These are phyloP conservation scores for Zygotorulaspora florentina DNA, from an alignment of 805 yeast genomes.

Conservation along the genomic window DNA sequence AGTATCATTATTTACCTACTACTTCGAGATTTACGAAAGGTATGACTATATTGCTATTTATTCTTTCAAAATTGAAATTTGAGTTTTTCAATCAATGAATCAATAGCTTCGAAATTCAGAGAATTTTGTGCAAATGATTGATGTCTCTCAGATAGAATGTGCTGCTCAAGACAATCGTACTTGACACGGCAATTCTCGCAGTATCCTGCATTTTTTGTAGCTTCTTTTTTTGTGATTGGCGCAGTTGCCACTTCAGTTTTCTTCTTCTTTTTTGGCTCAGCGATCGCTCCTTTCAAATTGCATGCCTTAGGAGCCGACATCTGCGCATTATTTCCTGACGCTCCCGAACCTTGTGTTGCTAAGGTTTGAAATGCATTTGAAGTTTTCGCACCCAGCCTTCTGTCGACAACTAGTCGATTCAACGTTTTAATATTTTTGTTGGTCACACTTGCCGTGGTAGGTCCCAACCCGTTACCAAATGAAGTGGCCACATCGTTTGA, in stretches of 20 bases:
- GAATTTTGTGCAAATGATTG: constrained; percentile 71
- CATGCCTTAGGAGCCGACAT: constrained; percentile 1
- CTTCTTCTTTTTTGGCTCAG: constrained; percentile 5
- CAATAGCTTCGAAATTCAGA: constrained; percentile 71
- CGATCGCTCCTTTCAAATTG: constrained; percentile 5
- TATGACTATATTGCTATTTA: neutral
- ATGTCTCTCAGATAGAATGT: constrained; percentile 65
- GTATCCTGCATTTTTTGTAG: constrained; percentile 56
- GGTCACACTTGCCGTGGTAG: constrained; percentile 33
- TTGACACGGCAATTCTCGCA: constrained; percentile 91
- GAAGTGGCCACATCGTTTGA: constrained; percentile 36
- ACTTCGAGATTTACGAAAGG: too few species aligned
- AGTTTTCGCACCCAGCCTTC: constrained; percentile 24
- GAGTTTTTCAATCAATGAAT: constrained; percentile 53
- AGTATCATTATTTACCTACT: too few species aligned
- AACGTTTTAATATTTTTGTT: constrained; percentile 30
- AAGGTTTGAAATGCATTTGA: constrained; percentile 3
- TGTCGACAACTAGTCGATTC: constrained; percentile 31
- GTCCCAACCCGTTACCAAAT: constrained; percentile 34
- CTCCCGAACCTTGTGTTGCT: neutral
- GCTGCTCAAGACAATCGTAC: constrained; percentile 76
- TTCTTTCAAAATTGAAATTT: constrained; percentile 24
- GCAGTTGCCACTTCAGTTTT: constrained; percentile 10
- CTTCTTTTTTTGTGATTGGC: constrained; percentile 17
- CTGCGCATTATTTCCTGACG: neutral